Evolutionary conservation across 257 asterid genomes (phyloP).

Genomic region (Fraxinus cuspidata): DNA sequence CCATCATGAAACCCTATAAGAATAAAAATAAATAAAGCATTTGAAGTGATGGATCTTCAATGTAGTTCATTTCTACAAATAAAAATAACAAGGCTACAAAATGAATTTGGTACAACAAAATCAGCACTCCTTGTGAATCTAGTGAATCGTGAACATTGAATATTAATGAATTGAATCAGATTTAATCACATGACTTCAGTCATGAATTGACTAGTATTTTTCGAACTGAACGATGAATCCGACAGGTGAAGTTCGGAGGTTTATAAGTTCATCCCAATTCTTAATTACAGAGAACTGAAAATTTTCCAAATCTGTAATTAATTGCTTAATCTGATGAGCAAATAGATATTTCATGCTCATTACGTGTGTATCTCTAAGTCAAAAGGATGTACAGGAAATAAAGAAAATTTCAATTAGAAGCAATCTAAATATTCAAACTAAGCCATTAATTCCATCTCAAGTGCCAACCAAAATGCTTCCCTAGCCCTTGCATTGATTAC

Average conservation of each 20-base stretch:
- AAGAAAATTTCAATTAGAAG: not conserved
- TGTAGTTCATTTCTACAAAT: too few species aligned
- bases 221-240: not conserved
- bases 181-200: not conserved
- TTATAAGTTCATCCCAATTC: not conserved
- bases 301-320: not conserved
- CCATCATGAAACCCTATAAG: too few species aligned
- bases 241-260: slow-evolving; percentile 4
- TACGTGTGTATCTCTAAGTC: not conserved
- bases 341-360: too few species aligned
- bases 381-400: not conserved
- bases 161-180: not conserved
- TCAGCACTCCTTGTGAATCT: too few species aligned
- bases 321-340: too few species aligned
- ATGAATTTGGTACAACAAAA: too few species aligned
- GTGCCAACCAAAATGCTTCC: not conserved
- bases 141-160: not conserved
- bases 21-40: too few species aligned
- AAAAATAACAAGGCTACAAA: too few species aligned
- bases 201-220: not conserved
- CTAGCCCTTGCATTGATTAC: not conserved
- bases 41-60: too few species aligned
- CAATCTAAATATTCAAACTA: slow-evolving; percentile 9
- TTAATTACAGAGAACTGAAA: not conserved
- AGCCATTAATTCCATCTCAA: slow-evolving; percentile 6